Conservation (phyloP, 2,329 filamentous ascomycete species). For the Aspergillus cejpii region DNA sequence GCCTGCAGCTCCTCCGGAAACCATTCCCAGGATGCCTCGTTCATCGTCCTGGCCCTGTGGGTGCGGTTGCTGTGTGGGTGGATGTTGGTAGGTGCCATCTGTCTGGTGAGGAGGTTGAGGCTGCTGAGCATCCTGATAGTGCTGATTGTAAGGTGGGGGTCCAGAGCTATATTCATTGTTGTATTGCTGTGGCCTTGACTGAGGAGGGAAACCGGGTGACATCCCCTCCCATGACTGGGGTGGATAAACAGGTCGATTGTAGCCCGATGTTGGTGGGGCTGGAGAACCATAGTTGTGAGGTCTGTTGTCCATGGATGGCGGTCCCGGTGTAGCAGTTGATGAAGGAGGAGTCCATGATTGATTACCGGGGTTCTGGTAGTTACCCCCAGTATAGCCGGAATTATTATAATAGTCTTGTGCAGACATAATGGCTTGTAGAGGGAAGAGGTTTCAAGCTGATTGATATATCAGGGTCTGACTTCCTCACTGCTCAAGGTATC, state of each 20-base stretch:
- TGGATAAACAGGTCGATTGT: background rate
- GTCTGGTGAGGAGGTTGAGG: background rate
- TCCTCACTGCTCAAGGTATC: too few relatives aligned
- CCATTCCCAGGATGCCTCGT: constrained; percentile 40
- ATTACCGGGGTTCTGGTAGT: background rate
- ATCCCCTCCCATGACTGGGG: background rate
- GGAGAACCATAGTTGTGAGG: background rate
- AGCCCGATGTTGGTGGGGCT: background rate
- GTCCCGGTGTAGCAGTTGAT: background rate
- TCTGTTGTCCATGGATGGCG: background rate
- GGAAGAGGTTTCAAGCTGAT: background rate
- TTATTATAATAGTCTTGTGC: background rate
- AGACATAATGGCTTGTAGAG: background rate
- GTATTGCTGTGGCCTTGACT: background rate
- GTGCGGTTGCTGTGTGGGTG: background rate
- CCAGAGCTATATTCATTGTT: background rate
- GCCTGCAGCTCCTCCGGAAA: constrained; percentile 41
- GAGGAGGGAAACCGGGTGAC: background rate
- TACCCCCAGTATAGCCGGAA: background rate
- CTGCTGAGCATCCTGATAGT: background rate
- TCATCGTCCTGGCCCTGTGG: constrained; percentile 29
- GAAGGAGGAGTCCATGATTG: background rate
- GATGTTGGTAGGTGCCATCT: background rate
- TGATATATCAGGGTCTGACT: too few relatives aligned
- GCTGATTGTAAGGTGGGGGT: background rate